Conservation (phyloP, 352 stramenopile genomes). For the Elongisporangium prolatum region DNA sequence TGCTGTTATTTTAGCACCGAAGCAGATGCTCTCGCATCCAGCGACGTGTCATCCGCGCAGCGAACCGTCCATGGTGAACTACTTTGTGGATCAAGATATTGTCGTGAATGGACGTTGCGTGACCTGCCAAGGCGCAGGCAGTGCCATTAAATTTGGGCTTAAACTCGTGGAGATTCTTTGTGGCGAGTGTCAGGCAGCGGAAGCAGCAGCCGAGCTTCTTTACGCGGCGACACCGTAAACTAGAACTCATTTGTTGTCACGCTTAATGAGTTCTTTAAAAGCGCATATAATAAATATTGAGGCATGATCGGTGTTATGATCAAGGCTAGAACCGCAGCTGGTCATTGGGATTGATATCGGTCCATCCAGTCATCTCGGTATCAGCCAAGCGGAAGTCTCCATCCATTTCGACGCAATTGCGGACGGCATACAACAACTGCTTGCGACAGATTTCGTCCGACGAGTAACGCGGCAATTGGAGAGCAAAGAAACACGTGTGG, state of each 20-base stretch:
- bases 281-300: background rate
- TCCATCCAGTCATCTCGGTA: slow-evolving; percentile 78
- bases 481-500: slow-evolving; percentile 87
- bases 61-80: slow-evolving; percentile 33
- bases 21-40: slow-evolving; percentile 35
- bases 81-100: slow-evolving; percentile 47
- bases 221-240: background rate
- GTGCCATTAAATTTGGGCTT: slow-evolving; percentile 41
- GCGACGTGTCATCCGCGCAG: slow-evolving; percentile 46
- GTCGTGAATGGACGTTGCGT: slow-evolving; percentile 55
- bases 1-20: slow-evolving; percentile 34
- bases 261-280: background rate
- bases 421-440: slow-evolving; percentile 75
- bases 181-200: slow-evolving; percentile 27
- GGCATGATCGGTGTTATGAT: background rate
- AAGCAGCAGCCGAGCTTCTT: slow-evolving; percentile 33
- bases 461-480: slow-evolving; percentile 78
- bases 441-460: slow-evolving; percentile 64
- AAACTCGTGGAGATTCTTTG: slow-evolving; percentile 54
- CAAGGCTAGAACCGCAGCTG: slow-evolving; percentile 45
- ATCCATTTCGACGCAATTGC: slow-evolving; percentile 87
- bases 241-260: background rate
- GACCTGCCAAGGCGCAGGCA: slow-evolving; percentile 54
- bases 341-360: slow-evolving; percentile 53
- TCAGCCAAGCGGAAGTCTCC: slow-evolving; percentile 84